Evolutionary conservation across 169 alveolate genomes (phyloP), one percentile per base, ranked within the genome.

Genomic region (Plasmodium berghei): DNA sequence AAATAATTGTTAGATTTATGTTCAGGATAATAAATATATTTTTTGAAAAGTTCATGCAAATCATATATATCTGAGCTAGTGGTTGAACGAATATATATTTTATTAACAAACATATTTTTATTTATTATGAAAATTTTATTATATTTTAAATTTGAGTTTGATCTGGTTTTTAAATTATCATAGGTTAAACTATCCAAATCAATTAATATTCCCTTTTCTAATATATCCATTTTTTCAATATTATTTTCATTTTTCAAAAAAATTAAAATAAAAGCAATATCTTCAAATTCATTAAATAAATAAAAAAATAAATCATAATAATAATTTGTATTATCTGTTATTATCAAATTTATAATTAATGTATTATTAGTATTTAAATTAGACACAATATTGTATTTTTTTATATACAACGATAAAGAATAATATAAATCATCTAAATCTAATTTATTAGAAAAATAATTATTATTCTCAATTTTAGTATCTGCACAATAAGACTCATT

Each of bases 51-150:
- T 66, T 80, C 83, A 80, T 80, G 83, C 48, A 80, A 61, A 34
- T 80, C 90, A 46, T 80, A 80, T 22, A 80, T 72, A 80, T 80
- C 90, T 20, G 49, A 18, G 48, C 83, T 80, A 26, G 48, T 9
- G 12, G 90, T 80, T 26, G 48, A 26, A 8, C 90, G 48, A 1
- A 80, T 9, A 42, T 18, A 66, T 14, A 80, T 66, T 67, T 64
- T 80, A 48, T 45, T 80, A 58, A 70, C 71, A 59, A 52, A 80
- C 1, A 63, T 34, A 48, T 66, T 66, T 80, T 61, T 66, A 48
- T 70, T 66, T 22, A 80, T 40, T 22, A 80, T 5, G 1, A 80
- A 14, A 8, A 80, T 42, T 10, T 70, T 20, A 34, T 80, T 26
- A 55, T 62, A 80, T 34, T 34, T 34, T 34, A 34, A 34, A 34